Conservation (phyloP, 768 basidiomycete species). For the Suillus hirtellus region DNA sequence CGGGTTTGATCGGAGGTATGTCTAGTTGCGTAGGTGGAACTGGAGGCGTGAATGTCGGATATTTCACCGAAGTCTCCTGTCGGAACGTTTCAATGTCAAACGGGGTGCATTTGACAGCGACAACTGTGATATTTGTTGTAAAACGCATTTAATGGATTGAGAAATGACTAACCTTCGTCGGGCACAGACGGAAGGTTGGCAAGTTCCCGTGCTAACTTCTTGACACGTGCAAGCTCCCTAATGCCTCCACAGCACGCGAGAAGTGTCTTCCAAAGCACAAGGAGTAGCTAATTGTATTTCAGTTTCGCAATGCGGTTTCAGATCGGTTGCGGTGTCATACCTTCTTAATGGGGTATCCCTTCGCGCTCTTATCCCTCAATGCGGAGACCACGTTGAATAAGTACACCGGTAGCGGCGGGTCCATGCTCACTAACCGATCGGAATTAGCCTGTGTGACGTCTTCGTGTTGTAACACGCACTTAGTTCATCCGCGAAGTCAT, state of each 20-base stretch:
- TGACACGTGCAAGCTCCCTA: conserved; percentile 80
- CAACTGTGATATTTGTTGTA: conserved; percentile 34
- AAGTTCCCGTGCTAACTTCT: conserved; percentile 82
- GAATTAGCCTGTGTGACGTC: conserved; percentile 12
- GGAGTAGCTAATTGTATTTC: conserved; percentile 61
- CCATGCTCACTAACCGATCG: conserved; percentile 78
- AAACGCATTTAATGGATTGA: conserved; percentile 7
- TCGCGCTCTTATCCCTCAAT: conserved; percentile 89
- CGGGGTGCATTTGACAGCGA: conserved; percentile 86
- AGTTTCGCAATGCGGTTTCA: neutral
- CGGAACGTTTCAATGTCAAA: conserved; percentile 89
- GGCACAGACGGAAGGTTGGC: conserved; percentile 65
- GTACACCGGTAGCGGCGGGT: conserved; percentile 91
- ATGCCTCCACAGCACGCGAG: conserved; percentile 92
- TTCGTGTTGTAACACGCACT: conserved; percentile 56
- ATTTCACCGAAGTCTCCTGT: conserved; percentile 90
- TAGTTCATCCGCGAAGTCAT: conserved; percentile 93
- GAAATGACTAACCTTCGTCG: conserved; percentile 42
- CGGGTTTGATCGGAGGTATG: conserved; percentile 29
- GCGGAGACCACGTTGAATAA: conserved; percentile 89
- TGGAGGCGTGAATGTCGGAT: conserved; percentile 84
- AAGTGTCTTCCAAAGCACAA: conserved; percentile 93
- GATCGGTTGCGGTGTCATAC: conserved; percentile 36
- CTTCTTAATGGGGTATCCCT: conserved; percentile 97
- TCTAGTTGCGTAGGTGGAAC: conserved; percentile 37